Percentiles rank a stretch among this genome's conserved stretches.
These are phyloP conservation scores for Wallacemonas sp. DNA, from an alignment of 208 protist species.

Conservation along the genomic window DNA sequence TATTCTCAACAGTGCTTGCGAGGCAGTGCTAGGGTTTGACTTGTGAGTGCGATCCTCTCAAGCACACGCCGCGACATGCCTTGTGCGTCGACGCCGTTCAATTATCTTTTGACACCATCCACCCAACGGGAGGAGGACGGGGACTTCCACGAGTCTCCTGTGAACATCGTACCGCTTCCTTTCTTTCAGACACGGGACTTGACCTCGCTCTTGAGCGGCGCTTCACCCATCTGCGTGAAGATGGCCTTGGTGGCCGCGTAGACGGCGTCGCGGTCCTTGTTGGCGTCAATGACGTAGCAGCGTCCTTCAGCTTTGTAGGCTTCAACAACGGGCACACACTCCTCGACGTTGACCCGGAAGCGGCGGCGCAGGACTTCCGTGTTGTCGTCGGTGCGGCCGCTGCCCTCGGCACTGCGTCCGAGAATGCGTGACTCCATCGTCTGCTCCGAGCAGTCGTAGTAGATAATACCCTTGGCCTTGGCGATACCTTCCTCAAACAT, in stretches of 20 bases:
- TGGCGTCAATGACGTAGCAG: constrained; percentile 66
- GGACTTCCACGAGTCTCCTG: background rate
- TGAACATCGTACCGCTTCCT: background rate
- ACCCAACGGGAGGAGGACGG: background rate
- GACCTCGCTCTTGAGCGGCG: constrained; percentile 17
- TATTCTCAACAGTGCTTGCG: too few species aligned
- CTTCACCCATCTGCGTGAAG: constrained; percentile 51
- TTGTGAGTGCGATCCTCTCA: too few species aligned
- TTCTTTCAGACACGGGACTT: too few species aligned
- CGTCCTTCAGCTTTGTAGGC: constrained; percentile 61
- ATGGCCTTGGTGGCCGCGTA: constrained; percentile 53
- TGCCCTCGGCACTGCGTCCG: constrained; percentile 24
- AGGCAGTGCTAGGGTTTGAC: too few species aligned
- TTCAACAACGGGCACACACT: constrained; percentile 87
- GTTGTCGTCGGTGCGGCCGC: constrained; percentile 74
- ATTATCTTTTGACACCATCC: too few species aligned
- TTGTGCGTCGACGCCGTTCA: too few species aligned
- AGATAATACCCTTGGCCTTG: constrained; percentile 58
- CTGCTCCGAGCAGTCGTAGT: constrained; percentile 75
- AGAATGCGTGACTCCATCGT: constrained; percentile 78
- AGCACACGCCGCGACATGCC: too few species aligned
- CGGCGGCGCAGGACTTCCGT: constrained; percentile 64
- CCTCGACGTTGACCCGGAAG: constrained; percentile 74
- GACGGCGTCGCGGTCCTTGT: constrained; percentile 57
- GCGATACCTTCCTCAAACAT: constrained; percentile 86